Evolutionary conservation across 2,329 filamentous ascomycete species (phyloP), one percentile per base, ranked within the genome.

Genomic region (Stylonectria norvegica): DNA sequence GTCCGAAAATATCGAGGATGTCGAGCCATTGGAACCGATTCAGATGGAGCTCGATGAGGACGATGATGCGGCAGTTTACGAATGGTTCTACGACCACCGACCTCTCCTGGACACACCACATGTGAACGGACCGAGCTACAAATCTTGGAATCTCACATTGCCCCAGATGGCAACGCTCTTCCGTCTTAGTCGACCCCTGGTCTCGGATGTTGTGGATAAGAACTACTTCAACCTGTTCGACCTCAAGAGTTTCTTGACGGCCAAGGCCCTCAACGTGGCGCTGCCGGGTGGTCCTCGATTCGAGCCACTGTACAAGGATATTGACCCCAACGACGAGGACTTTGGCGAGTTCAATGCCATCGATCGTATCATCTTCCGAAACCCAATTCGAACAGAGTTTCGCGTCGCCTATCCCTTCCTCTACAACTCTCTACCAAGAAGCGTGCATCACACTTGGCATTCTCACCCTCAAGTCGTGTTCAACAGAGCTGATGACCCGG

Each of bases 311-410:
- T 98, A 96, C 74, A 98, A 98, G 68, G 93, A 98, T 57, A 90
- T 98, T 46, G 90, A 98, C 63, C 93, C 93, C 2, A 98, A 98
- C 56, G 91, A 97, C 54, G 93, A 98, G 65, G 93, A 98, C 61
- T 98, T 98, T 67, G 93, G 93, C 66, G 93, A 98, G 66, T 98
- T 98, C 75, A 98, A 98, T 60, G 93, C 93, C 22, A 98, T 98
- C 56, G 93, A 98, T 60, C 88, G 94, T 54, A 98, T 98, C 67
- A 98, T 98, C 53, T 98, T 98, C 76, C 86, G 93, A 50, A 85
- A 86, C 33, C 90, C 91, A 1, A 94, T 97, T 50, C 83, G 91
- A 53, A 98, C 91, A 7, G 93, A 98, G 67, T 96, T 94, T 59
- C 83, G 91, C 32, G 93, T 98, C 30, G 89, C 89, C 1, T 97